Evolutionary conservation across 2,329 filamentous ascomycete species (phyloP).

Genomic region (Cordyceps cateniannulata): DNA sequence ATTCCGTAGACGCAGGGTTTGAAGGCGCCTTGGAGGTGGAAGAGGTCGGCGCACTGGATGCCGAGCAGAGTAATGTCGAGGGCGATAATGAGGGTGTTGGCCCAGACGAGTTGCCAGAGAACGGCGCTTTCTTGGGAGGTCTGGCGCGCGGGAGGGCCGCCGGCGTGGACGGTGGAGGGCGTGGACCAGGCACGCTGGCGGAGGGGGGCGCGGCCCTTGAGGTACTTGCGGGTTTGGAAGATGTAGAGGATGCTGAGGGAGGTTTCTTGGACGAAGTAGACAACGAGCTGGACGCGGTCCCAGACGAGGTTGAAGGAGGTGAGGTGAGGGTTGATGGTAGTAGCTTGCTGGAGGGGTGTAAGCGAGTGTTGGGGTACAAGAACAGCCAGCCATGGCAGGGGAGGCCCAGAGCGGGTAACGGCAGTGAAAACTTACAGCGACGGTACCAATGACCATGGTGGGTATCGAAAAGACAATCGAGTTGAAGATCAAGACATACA

Average conservation of each 20-base stretch:
- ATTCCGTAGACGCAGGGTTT: slow-evolving; percentile 32
- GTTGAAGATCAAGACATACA: slow-evolving; percentile 50
- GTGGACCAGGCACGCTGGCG: slow-evolving; percentile 31
- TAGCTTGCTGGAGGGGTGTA: slow-evolving; percentile 22
- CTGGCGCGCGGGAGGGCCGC: slow-evolving; percentile 15
- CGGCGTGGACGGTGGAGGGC: slow-evolving; percentile 35
- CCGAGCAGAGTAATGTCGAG: slow-evolving; percentile 37
- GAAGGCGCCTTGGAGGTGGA: slow-evolving; percentile 30
- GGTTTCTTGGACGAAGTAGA: slow-evolving; percentile 47
- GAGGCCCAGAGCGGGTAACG: not conserved
- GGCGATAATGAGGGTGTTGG: slow-evolving; percentile 39
- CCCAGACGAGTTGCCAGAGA: slow-evolving; percentile 34
- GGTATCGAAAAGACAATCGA: slow-evolving; percentile 45
- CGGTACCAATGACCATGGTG: slow-evolving; percentile 47
- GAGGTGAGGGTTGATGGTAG: slow-evolving; percentile 19
- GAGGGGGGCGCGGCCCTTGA: slow-evolving; percentile 13
- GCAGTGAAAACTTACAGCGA: slow-evolving; percentile 29
- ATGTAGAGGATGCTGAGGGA: slow-evolving; percentile 47
- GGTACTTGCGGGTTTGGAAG: slow-evolving; percentile 15
- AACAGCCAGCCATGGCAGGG: no score
- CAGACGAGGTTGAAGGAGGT: slow-evolving; percentile 29
- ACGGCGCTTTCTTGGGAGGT: slow-evolving; percentile 18
- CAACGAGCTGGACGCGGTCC: slow-evolving; percentile 47
- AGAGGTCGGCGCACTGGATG: slow-evolving; percentile 31
- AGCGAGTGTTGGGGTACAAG: not conserved